Evolutionary conservation across 148 eudicot genomes (phyloP).

Genomic region (Heliamphora exappendiculata): DNA sequence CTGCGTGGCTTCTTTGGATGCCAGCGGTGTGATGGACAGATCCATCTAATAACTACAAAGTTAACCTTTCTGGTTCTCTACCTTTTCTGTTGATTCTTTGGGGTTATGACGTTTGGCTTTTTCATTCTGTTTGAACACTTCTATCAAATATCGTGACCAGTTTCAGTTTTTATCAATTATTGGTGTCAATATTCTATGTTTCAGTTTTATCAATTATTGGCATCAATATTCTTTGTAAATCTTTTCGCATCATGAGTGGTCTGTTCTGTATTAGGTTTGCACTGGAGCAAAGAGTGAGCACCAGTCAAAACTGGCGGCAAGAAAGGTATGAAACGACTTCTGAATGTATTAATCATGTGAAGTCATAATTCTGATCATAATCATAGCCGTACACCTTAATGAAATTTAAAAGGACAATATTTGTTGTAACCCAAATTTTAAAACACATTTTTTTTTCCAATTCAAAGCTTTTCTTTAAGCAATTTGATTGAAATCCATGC

Average conservation of each 20-base stretch:
- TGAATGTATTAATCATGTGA: not conserved
- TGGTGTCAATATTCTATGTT: not conserved
- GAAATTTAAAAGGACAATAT: not conserved
- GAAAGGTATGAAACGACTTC: slow-evolving; percentile 34
- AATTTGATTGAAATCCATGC: not conserved
- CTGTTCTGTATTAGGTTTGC: slow-evolving; percentile 36
- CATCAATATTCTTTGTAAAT: not conserved
- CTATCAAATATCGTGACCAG: not conserved
- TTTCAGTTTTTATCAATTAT: not conserved
- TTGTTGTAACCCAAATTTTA: not conserved
- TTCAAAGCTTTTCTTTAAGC: not conserved
- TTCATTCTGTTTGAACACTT: not conserved
- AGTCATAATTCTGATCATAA: not conserved
- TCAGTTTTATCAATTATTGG: not conserved
- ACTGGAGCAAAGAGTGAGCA: slow-evolving; percentile 77
- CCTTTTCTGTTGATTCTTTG: not conserved
- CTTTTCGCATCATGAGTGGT: not conserved
- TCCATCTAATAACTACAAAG: too few species aligned
- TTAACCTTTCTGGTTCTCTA: too few species aligned
- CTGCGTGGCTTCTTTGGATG: not conserved
- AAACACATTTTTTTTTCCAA: not conserved
- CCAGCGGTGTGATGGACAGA: not conserved
- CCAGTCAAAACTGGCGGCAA: slow-evolving; percentile 53
- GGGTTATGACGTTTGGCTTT: not conserved
- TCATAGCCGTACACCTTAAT: not conserved